Percentiles rank a stretch among this genome's conserved stretches.
These are phyloP conservation scores for Telfairia occidentalis DNA, from an alignment of 331 rosid genomes.

Conservation along the genomic window DNA sequence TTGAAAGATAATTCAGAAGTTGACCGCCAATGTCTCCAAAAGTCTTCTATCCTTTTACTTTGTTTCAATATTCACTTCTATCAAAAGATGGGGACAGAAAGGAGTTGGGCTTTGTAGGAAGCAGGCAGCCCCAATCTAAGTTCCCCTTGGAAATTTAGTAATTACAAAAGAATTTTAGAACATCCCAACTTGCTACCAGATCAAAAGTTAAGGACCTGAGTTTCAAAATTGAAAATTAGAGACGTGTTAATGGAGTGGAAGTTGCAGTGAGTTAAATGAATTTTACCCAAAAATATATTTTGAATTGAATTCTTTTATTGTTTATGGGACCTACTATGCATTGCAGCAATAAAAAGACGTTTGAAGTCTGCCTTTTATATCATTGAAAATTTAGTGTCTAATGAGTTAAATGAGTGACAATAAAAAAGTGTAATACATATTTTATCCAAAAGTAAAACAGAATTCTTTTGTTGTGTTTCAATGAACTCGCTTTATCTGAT, in stretches of 20 bases:
- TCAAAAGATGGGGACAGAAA: background rate
- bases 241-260: background rate
- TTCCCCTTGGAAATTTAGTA: background rate
- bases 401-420: background rate
- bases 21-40: background rate
- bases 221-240: background rate
- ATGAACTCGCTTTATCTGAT: background rate
- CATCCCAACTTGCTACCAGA: background rate
- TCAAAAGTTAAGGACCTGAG: background rate
- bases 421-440: background rate
- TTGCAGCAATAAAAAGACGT: background rate
- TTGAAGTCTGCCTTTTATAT: background rate
- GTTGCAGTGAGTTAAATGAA: background rate
- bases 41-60: background rate
- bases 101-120: background rate
- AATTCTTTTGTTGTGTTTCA: conserved; percentile 5
- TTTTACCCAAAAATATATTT: background rate
- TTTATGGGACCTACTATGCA: background rate
- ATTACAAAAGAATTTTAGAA: background rate
- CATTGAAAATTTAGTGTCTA: background rate
- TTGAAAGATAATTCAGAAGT: background rate
- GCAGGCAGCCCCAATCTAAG: background rate
- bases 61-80: background rate
- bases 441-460: background rate
- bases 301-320: background rate